phyloP scores from a whole-genome alignment of 257 asterid genomes.

The Coffea eugenioides region DNA sequence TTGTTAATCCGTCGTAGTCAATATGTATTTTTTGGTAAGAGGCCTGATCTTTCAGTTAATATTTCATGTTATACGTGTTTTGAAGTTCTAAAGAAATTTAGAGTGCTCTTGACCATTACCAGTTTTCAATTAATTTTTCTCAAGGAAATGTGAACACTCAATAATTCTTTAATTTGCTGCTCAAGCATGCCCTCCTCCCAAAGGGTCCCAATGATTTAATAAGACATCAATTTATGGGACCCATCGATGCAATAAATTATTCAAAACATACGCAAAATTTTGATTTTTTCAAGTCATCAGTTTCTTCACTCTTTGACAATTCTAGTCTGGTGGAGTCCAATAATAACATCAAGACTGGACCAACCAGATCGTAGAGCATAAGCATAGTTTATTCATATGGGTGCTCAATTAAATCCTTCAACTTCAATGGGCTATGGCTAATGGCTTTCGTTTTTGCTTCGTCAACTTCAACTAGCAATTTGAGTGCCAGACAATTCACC shows the following conservation, averaged over 20 bases:
- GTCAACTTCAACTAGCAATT: conserved; percentile 37
- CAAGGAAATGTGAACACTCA: background rate
- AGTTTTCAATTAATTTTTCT: background rate
- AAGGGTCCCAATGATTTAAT: conserved; percentile 2
- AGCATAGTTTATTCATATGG: background rate
- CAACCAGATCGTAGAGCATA: background rate
- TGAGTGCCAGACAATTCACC: conserved; percentile 26
- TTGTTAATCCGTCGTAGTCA: background rate
- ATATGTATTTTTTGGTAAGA: background rate
- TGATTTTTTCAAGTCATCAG: too few species aligned
- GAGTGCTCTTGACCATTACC: background rate
- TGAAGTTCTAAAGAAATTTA: background rate
- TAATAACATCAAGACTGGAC: background rate
- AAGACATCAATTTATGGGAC: background rate
- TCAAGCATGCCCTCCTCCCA: background rate
- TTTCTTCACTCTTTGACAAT: background rate
- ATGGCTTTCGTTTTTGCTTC: conserved; percentile 24
- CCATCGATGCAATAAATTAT: background rate
- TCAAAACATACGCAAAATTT: background rate
- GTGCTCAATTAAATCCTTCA: background rate
- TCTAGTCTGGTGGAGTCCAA: background rate
- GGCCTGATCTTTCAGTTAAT: background rate
- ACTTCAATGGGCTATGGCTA: background rate
- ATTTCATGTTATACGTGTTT: background rate
- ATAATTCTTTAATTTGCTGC: background rate